Evolutionary conservation across 1,284 basidiomycete species (phyloP).

Genomic region (Abortiporus biennis): DNA sequence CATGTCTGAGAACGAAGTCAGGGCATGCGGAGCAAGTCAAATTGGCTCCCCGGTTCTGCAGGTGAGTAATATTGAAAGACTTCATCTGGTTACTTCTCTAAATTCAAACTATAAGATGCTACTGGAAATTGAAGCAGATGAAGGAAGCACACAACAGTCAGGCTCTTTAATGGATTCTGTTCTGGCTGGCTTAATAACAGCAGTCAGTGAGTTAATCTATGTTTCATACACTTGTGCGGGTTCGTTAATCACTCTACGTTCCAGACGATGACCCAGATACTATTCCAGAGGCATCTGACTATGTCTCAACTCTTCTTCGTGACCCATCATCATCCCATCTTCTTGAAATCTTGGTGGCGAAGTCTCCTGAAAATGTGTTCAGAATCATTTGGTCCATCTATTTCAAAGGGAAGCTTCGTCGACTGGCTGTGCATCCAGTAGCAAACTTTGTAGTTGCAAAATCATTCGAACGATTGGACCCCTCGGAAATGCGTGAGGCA

Average conservation of each 20-base stretch:
- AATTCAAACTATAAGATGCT: constrained; percentile 47
- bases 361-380: constrained; percentile 61
- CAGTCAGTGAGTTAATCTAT: constrained; percentile 42
- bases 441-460: constrained; percentile 89
- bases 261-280: constrained; percentile 30
- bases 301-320: constrained; percentile 71
- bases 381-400: constrained; percentile 70
- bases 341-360: constrained; percentile 69
- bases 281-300: constrained; percentile 56
- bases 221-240: constrained; percentile 2
- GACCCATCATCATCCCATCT: constrained; percentile 86
- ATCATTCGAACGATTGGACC: constrained; percentile 56
- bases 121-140: constrained; percentile 72
- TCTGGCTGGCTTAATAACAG: constrained; percentile 73
- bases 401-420: constrained; percentile 65
- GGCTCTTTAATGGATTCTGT: constrained; percentile 81
- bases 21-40: constrained; percentile 75
- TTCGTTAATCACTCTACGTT: neutral
- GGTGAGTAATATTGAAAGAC: constrained; percentile 45
- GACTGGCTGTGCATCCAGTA: constrained; percentile 78
- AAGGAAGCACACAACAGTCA: constrained; percentile 47
- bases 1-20: constrained; percentile 69
- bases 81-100: neutral
- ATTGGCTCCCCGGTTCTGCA: constrained; percentile 80
- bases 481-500: constrained; percentile 50